Conservation (phyloP, 352 stramenopile genomes). For the Globisporangium parvum region DNA sequence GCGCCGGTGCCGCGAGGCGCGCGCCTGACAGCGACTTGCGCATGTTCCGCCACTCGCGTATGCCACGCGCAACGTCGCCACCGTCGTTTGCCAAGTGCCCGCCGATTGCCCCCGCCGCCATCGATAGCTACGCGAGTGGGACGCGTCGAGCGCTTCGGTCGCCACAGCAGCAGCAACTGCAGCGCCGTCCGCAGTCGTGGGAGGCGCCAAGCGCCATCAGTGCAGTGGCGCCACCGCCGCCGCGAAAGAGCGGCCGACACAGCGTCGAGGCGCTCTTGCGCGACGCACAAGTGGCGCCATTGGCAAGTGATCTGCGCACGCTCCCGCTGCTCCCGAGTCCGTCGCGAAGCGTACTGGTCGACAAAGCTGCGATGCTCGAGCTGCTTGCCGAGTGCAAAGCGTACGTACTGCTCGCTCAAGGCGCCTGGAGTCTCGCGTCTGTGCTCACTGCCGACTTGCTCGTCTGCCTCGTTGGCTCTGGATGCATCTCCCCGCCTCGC, state of each 20-base stretch:
- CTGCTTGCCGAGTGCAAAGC: constrained; percentile 38
- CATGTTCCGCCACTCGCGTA: constrained; percentile 37
- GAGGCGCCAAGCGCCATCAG: neutral
- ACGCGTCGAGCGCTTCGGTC: neutral
- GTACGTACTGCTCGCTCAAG: constrained; percentile 17
- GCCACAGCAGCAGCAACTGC: neutral
- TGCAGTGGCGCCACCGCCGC: constrained; percentile 1
- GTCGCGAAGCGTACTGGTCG: neutral
- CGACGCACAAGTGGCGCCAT: neutral
- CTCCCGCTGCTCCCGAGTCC: constrained; percentile 31
- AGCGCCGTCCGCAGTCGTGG: constrained; percentile 1
- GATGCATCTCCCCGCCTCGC: neutral
- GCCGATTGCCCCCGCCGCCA: constrained; percentile 6
- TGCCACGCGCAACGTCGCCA: neutral
- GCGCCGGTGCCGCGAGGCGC: constrained; percentile 39
- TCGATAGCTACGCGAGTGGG: neutral
- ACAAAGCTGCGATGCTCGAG: constrained; percentile 33
- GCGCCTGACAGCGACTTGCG: constrained; percentile 30
- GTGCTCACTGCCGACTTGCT: neutral
- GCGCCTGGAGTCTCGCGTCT: no score
- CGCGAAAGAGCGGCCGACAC: constrained; percentile 1
- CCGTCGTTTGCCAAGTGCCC: constrained; percentile 4
- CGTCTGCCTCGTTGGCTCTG: neutral
- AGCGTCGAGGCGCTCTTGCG: neutral
- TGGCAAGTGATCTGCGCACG: constrained; percentile 8